phyloP scores from a whole-genome alignment of 352 stramenopile species.

The Discostella stelligera region DNA sequence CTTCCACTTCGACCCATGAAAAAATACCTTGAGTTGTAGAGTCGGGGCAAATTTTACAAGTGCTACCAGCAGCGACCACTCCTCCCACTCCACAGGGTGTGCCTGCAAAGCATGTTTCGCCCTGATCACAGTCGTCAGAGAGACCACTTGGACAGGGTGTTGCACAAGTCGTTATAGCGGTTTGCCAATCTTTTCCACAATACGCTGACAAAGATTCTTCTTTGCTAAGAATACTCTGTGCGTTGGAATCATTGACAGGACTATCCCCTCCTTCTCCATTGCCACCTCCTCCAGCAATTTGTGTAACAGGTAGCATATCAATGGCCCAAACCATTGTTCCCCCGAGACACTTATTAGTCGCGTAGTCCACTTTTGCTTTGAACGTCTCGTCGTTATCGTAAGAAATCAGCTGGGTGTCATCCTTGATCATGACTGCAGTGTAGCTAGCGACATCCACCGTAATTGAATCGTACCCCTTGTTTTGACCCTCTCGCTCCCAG shows the following conservation, averaged over 20 bases:
- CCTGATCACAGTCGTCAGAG: slow-evolving; percentile 66
- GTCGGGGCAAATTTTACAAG: slow-evolving; percentile 63
- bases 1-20: slow-evolving; percentile 56
- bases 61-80: slow-evolving; percentile 31
- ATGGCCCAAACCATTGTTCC: slow-evolving; percentile 61
- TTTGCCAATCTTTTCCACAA: slow-evolving; percentile 78
- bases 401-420: slow-evolving; percentile 55
- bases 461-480: slow-evolving; percentile 51
- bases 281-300: slow-evolving; percentile 20
- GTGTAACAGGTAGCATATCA: slow-evolving; percentile 49
- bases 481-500: slow-evolving; percentile 38
- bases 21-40: slow-evolving; percentile 49
- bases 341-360: slow-evolving; percentile 53
- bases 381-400: slow-evolving; percentile 61
- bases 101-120: slow-evolving; percentile 77
- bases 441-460: slow-evolving; percentile 32
- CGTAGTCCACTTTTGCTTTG: slow-evolving; percentile 55
- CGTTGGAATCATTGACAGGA: background rate
- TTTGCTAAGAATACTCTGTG: slow-evolving; percentile 42
- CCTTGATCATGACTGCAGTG: slow-evolving; percentile 54
- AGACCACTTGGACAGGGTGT: slow-evolving; percentile 67
- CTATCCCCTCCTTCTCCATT: slow-evolving; percentile 1
- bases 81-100: slow-evolving; percentile 63
- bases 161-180: slow-evolving; percentile 65
- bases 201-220: slow-evolving; percentile 53